Percentiles rank a stretch among this genome's conserved stretches.
Conservation (phyloP, 306 rosid species). For the Acmispon strigosus region DNA sequence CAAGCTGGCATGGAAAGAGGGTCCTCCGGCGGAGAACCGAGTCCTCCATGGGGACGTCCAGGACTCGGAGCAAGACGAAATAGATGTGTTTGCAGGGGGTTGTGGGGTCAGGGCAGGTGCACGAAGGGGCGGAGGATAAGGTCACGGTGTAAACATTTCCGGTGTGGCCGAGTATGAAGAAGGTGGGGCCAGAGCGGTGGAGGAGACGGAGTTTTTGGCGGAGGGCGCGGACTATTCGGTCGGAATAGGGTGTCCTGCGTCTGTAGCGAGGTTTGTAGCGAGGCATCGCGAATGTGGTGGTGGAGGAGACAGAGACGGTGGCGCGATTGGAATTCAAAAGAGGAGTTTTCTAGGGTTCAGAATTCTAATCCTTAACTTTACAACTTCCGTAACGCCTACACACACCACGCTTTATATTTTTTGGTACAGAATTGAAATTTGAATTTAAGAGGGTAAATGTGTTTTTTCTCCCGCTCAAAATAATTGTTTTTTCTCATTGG, state of each 20-base stretch:
- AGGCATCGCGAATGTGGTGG: not conserved
- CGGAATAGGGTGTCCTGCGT: conserved; percentile 44
- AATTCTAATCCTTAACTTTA: too few relatives aligned
- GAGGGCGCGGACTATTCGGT: conserved; percentile 63
- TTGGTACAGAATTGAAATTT: too few relatives aligned
- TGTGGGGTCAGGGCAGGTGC: conserved; percentile 81
- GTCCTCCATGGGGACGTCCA: conserved; percentile 51
- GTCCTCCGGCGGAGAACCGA: conserved; percentile 48
- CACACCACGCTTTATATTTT: too few relatives aligned
- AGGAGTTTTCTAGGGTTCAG: too few relatives aligned
- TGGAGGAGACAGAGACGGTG: too few relatives aligned
- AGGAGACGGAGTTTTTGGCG: conserved; percentile 70
- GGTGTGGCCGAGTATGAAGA: conserved; percentile 76
- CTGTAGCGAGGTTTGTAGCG: not conserved
- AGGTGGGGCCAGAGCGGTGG: conserved; percentile 56
- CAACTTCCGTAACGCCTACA: too few relatives aligned
- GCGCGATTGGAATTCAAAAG: too few relatives aligned
- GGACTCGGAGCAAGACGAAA: conserved; percentile 56
- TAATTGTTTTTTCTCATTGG: too few relatives aligned
- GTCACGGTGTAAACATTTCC: conserved; percentile 73
- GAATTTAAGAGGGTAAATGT: too few relatives aligned
- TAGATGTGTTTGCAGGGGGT: conserved; percentile 85
- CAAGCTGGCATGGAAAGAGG: conserved; percentile 53
- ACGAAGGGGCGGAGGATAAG: conserved; percentile 44
- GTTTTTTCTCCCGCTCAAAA: too few relatives aligned